A percentile compares a stretch with the other conserved stretches of the same genome.
Evolutionary conservation across 495 filamentous ascomycete genomes (phyloP).

Genomic region (Penicillium mononematosum): DNA sequence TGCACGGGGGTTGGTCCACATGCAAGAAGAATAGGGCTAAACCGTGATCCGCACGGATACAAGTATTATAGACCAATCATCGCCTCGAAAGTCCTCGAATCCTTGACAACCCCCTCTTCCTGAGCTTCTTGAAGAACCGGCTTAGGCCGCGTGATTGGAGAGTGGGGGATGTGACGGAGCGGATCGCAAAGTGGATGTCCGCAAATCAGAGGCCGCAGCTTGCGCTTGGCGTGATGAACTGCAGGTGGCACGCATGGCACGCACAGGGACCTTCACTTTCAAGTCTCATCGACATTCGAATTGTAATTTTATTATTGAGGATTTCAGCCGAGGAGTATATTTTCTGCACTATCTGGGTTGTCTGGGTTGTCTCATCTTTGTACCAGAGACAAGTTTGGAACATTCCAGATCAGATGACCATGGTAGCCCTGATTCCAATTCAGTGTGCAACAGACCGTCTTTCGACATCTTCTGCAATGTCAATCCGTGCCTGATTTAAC

Average conservation of each 20-base stretch:
- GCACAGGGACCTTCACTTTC: constrained; percentile 10
- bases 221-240: constrained; percentile 30
- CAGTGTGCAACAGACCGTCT: constrained; percentile 6
- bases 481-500: neutral
- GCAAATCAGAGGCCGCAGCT: constrained; percentile 22
- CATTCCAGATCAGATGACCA: constrained; percentile 21
- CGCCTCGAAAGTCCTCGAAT: neutral
- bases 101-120: constrained; percentile 17
- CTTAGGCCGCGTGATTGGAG: constrained; percentile 25
- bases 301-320: constrained; percentile 5
- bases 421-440: constrained; percentile 12
- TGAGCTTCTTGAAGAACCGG: constrained; percentile 19
- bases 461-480: neutral
- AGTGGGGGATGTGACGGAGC: constrained; percentile 25
- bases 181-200: constrained; percentile 19
- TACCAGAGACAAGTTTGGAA: constrained; percentile 18
- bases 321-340: neutral
- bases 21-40: constrained; percentile 3
- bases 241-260: constrained; percentile 25
- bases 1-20: constrained; percentile 16
- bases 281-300: constrained; percentile 21
- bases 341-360: constrained; percentile 2
- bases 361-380: constrained; percentile 1
- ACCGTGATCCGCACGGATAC: constrained; percentile 28
- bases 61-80: constrained; percentile 19